phyloP scores from a whole-genome alignment of 139 green algal genomes.

The Zygnema cylindricum region DNA sequence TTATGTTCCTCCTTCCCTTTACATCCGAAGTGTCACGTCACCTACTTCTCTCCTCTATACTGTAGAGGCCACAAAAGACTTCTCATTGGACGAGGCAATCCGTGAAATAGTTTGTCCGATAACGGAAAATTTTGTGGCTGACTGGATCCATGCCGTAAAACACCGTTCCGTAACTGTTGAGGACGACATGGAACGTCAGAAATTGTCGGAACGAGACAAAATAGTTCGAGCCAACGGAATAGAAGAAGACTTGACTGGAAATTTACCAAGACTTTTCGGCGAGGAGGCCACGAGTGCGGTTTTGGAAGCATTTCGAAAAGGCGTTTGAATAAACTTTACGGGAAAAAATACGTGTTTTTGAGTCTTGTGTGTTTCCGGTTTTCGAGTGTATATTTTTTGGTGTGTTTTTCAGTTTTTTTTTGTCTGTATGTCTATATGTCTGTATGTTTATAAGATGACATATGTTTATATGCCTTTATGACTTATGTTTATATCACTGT shows the following conservation, averaged over 20 bases:
- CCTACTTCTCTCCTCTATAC: slow-evolving; percentile 18
- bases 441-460: too few species aligned
- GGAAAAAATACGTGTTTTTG: too few species aligned
- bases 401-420: too few species aligned
- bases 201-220: background rate
- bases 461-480: too few species aligned
- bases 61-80: background rate
- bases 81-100: background rate
- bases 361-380: too few species aligned
- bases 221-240: background rate
- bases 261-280: slow-evolving; percentile 20
- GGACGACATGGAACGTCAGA: background rate
- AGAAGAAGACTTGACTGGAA: slow-evolving; percentile 2
- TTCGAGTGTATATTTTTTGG: too few species aligned
- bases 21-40: slow-evolving; percentile 5
- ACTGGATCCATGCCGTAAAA: background rate
- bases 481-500: too few species aligned
- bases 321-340: too few species aligned
- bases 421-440: too few species aligned
- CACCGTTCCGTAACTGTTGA: background rate
- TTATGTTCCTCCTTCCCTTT: slow-evolving; percentile 9
- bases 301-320: slow-evolving; percentile 15
- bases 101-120: background rate
- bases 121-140: background rate
- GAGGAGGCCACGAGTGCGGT: background rate